Conservation (phyloP, 2,329 filamentous ascomycete genomes). For the Colletotrichum plurivorum region DNA sequence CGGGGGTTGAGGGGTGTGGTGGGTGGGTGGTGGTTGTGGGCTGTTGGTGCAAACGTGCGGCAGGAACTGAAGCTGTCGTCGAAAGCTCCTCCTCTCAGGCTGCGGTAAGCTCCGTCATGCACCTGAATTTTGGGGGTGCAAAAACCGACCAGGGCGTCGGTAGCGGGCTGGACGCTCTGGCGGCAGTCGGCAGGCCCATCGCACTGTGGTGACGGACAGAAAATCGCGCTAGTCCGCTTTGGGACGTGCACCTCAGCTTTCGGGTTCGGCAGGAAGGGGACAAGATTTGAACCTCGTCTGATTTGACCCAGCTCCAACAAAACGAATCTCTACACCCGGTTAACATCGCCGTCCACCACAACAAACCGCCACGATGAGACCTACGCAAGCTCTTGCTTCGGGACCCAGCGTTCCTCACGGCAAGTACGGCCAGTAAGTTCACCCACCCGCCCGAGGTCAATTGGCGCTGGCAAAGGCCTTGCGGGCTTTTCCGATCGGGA, state of each 20-base stretch:
- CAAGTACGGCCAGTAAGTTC: slow-evolving; percentile 60
- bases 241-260: slow-evolving; percentile 43
- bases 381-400: slow-evolving; percentile 55
- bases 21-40: slow-evolving; percentile 6
- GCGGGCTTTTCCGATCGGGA: slow-evolving; percentile 49
- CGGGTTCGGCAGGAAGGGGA: slow-evolving; percentile 47
- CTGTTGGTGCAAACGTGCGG: slow-evolving; percentile 5
- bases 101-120: slow-evolving; percentile 39
- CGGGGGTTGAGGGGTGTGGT: slow-evolving; percentile 4
- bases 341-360: slow-evolving; percentile 36
- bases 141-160: slow-evolving; percentile 26
- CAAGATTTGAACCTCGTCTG: slow-evolving; percentile 46
- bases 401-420: slow-evolving; percentile 59
- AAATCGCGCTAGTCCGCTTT: slow-evolving; percentile 49
- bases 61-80: slow-evolving; percentile 33
- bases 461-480: slow-evolving; percentile 35
- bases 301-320: slow-evolving; percentile 28
- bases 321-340: slow-evolving; percentile 16
- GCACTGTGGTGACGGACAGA: slow-evolving; percentile 38
- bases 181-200: not conserved
- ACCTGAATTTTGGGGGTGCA: slow-evolving; percentile 35
- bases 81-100: slow-evolving; percentile 34
- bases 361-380: slow-evolving; percentile 54
- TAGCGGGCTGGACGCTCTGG: slow-evolving; percentile 14
- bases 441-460: slow-evolving; percentile 12